Base-by-base conservation (phyloP, 306 rosid species). In the Ormosia semicastrata region DNA sequence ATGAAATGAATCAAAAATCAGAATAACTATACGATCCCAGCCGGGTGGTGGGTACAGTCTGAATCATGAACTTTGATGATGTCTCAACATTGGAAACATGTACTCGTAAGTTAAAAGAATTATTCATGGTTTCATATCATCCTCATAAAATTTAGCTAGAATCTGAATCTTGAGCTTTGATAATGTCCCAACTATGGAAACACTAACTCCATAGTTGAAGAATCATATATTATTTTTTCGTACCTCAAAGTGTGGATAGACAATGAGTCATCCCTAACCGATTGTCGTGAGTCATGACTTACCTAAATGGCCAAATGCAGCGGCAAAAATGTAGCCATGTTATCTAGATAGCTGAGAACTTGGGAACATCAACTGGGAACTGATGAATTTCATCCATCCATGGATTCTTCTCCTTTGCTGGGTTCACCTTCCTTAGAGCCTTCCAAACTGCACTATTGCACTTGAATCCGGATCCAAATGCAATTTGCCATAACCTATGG, bases 401-500 rank as follows among this genome's bases (percentile, higher is more conserved):
- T 33, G 90, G 90, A 29, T 84, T 89, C 66, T 81, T 89, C 78
- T 89, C 95, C 40, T 86, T 63, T 4, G 54, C 78, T 2, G 91
- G 91, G 66, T 86, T 56, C 36, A 89, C 81, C 40, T 77, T 89
- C 82, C 80, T 75, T 3, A 87, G 52, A 57, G 93, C 90, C 89
- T 85, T 87, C 93, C 95, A 91, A 54, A 87, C 92, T 11, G 87
- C 89, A 43, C 89, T 85, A 59, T 89, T 90, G 71, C 91, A 90
- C 80, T 90, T 90, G 80, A 90, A 90, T 37, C 92, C 89, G 0
- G 94, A 87, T 32, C 94, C 91, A n/a, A 90, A 89, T 6, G 91
- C 94, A 52, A 90, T 90, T 78, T 89, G 92, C 94, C 94, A 90
- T 15, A 87, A 37, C 80, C 89, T 83, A 75, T 88, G 91, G 33